Conservation (phyloP, 768 basidiomycete genomes). For the Amanita fuliginea region DNA sequence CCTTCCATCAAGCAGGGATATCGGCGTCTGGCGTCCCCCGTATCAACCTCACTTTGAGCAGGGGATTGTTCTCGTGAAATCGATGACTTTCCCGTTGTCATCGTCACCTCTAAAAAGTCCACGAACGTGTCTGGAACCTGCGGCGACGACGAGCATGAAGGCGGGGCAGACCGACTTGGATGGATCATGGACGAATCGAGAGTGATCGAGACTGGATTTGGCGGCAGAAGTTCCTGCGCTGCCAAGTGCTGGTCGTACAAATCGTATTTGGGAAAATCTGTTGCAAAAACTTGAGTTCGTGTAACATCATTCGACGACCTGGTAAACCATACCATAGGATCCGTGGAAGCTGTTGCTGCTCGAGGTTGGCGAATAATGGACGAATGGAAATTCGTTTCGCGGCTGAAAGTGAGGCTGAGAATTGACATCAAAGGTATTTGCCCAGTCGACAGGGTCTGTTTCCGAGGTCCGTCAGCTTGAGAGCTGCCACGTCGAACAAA, state of each 20-base stretch:
- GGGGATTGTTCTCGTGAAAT: conserved; percentile 23
- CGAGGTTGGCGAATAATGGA: not conserved
- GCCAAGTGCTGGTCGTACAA: conserved; percentile 4
- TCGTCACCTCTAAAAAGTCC: not conserved
- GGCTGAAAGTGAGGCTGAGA: not conserved
- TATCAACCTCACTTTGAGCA: conserved; percentile 21
- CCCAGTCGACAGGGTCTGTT: not conserved
- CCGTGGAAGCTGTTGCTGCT: not conserved
- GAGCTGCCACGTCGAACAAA: not conserved
- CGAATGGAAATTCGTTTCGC: not conserved
- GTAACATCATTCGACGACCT: not conserved
- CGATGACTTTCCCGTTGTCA: not conserved
- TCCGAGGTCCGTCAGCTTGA: not conserved
- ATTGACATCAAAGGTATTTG: not conserved
- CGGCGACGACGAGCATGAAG: conserved; percentile 10
- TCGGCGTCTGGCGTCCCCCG: conserved; percentile 24
- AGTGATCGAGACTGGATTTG: not conserved
- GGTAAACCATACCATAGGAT: not conserved
- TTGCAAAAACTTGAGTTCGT: not conserved
- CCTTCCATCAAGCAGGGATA: conserved; percentile 37
- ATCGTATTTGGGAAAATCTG: not conserved
- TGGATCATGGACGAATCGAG: conserved; percentile 4
- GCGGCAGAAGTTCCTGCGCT: conserved; percentile 2
- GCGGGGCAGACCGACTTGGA: conserved; percentile 8
- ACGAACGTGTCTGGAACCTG: not conserved